phyloP scores from a whole-genome alignment of 306 rosid species.

The Pyrus pyrifolia region DNA sequence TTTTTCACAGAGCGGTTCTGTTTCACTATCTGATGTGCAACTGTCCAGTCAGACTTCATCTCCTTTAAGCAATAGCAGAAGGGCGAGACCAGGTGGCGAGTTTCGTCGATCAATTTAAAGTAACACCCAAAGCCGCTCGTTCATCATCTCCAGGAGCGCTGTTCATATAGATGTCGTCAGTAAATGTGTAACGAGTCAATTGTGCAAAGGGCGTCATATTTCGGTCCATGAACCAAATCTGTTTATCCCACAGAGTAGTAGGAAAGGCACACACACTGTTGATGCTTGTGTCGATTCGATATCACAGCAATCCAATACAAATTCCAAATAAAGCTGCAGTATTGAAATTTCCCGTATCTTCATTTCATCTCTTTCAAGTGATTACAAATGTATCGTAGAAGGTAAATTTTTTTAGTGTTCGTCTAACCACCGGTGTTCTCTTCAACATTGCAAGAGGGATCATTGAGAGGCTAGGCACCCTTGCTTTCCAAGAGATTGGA shows the following conservation, averaged over 20 bases:
- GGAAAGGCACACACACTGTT: constrained; percentile 21
- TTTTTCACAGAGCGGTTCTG: constrained; percentile 57
- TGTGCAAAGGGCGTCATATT: constrained; percentile 30
- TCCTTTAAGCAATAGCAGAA: constrained; percentile 47
- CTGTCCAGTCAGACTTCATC: constrained; percentile 50
- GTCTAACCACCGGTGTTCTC: too few species aligned
- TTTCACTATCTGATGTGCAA: constrained; percentile 55
- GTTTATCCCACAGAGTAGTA: constrained; percentile 24
- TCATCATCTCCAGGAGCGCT: constrained; percentile 21
- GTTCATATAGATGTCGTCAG: constrained; percentile 25
- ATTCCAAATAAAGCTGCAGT: constrained; percentile 34
- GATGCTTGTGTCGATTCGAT: constrained; percentile 15
- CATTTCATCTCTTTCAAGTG: constrained; percentile 4
- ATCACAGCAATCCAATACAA: constrained; percentile 13
- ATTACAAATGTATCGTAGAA: neutral
- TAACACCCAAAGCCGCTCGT: constrained; percentile 1
- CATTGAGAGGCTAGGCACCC: too few species aligned
- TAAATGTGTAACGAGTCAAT: constrained; percentile 25
- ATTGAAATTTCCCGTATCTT: constrained; percentile 8
- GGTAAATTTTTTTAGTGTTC: too few species aligned
- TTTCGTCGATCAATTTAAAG: constrained; percentile 30
- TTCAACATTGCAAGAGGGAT: too few species aligned
- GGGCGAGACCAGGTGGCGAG: constrained; percentile 54
- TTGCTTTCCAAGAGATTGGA: too few species aligned
- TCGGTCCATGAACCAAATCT: constrained; percentile 15